A percentile compares a stretch with the other conserved stretches of the same genome.
Evolutionary conservation across 1,139 yeast species (phyloP).

Genomic region (Diutina sp.): DNA sequence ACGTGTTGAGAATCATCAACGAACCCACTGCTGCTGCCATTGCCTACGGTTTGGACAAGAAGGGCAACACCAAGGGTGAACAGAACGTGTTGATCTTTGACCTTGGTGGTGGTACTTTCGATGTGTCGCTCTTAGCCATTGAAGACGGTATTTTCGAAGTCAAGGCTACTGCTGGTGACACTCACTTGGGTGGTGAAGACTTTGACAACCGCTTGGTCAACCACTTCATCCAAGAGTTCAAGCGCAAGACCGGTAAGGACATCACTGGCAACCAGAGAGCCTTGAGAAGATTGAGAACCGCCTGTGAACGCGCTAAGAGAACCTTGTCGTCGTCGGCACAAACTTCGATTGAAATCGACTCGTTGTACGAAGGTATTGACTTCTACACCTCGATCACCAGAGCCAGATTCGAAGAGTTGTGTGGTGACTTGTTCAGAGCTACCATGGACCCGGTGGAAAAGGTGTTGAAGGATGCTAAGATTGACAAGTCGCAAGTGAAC

Average conservation of each 20-base stretch:
- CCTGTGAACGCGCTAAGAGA: slow-evolving; percentile 95
- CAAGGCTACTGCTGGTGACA: slow-evolving; percentile 41
- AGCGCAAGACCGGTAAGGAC: slow-evolving; percentile 80
- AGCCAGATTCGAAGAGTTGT: slow-evolving; percentile 91
- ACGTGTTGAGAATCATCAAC: slow-evolving; percentile 87
- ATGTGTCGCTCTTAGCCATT: slow-evolving; percentile 36
- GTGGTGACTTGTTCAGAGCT: slow-evolving; percentile 75
- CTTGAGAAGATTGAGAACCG: slow-evolving; percentile 82
- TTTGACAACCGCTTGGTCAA: slow-evolving; percentile 14
- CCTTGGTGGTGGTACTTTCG: slow-evolving; percentile 45
- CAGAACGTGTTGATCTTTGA: slow-evolving; percentile 27
- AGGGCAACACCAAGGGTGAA: slow-evolving; percentile 27
- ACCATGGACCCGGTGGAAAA: slow-evolving; percentile 89
- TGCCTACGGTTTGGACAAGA: slow-evolving; percentile 88
- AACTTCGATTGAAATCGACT: slow-evolving; percentile 86
- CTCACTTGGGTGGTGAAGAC: slow-evolving; percentile 74
- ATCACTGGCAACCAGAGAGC: slow-evolving; percentile 67
- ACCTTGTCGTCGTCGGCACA: slow-evolving; percentile 84
- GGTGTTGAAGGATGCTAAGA: slow-evolving; percentile 81
- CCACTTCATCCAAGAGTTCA: slow-evolving; percentile 37
- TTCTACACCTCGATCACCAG: slow-evolving; percentile 86
- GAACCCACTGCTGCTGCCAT: slow-evolving; percentile 99
- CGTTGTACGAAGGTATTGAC: slow-evolving; percentile 91
- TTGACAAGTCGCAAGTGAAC: slow-evolving; percentile 71
- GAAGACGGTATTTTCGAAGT: slow-evolving; percentile 44